Base-by-base conservation (phyloP, 176 grass and related monocot species). In the Ampelocalamus luodianensis region DNA sequence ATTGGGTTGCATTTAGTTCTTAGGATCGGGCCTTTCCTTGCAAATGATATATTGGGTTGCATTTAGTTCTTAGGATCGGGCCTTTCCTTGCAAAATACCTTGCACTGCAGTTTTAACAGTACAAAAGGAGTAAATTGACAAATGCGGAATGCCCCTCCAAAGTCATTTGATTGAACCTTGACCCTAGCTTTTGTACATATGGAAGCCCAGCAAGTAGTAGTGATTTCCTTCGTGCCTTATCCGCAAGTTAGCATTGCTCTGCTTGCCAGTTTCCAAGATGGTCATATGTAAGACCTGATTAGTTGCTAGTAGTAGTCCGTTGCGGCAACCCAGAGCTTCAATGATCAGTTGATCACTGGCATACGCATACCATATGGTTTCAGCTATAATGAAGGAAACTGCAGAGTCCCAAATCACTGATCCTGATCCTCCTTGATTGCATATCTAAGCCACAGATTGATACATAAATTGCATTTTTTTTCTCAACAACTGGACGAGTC, bases 391-490 rank as follows among this genome's bases (percentile, higher is more conserved):
- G 18, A 65, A 45, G 27, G 60, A 86, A 20, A 58, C 7, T 27
- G 15, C 10, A 32, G 45, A 8, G 10, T 50, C 15, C 10, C 20
- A 44, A 62, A 78, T 64, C 29, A 64, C 20, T 32, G 8, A 17
- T 42, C 48, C 5, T 81, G 3, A 45, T 87, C 24, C 8, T 75
- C 78, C 48, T 56, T 60, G 26, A 70, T 59, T 71, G 24, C 32
- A 37, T 70, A 78, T 36, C 38, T 48, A 62, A 38, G n/a, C 15
- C 67, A 65, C 22, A 64, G n/a, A 50, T 79, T 50, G 61, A 46
- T 56, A 55, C 42, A 58, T 37, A 26, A 82, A 42, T 48, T 81
- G 10, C 56, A 26, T 56, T 80, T 70, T 71, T 71, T 71, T 53
- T 39, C 44, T 44, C 32, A 43, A 49, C 80, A 15, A 82, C 6